Evolutionary conservation across 306 rosid species (phyloP), one percentile per base, ranked within the genome.

Genomic region (Cicer cuneatum): DNA sequence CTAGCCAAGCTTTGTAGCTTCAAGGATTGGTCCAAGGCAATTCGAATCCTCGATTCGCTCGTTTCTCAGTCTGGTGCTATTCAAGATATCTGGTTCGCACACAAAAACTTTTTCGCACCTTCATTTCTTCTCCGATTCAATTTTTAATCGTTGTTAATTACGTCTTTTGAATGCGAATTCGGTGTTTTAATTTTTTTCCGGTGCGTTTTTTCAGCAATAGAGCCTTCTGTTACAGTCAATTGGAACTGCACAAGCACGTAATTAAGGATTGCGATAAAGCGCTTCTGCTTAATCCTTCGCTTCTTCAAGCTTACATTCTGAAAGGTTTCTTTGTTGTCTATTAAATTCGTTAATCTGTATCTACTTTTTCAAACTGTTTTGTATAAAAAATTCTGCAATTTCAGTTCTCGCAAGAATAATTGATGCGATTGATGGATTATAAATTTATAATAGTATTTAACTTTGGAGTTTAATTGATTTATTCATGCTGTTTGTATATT

Each of bases 21-120:
- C 29, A 89, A 85, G 78, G 92, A 93, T 82, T 93, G 97, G 98
- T 89, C 97, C 87, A 93, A 89, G 70, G 98, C 98, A 68, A 91
- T 93, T 80, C 87, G 96, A 80, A 80, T 91, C 77, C 90, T 93
- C 63, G 97, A 93, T 87, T 89, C 93, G 46, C 82, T 93, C 72
- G 81, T 93, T 73, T 74, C 89, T 54, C 78, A 88, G 66, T 89
- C 88, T 52, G 67, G 67, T 70, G 76, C 89, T 40, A 85, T 91
- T 73, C 98, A 89, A 74, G 98, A 93, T 75, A 83, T 93, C 75
- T 93, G 97, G 98, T 90, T 9, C 47, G 84, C 48, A 13, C 13
- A 67, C 21, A 45, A 79, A 38, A 51, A 39, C 65, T 73, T 54
- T 53, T 53, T 19, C 19, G 51, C 16, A 15, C 8, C 73, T 83